Evolutionary conservation across 148 eudicot species (phyloP).

Genomic region (Pouteria glomerata): DNA sequence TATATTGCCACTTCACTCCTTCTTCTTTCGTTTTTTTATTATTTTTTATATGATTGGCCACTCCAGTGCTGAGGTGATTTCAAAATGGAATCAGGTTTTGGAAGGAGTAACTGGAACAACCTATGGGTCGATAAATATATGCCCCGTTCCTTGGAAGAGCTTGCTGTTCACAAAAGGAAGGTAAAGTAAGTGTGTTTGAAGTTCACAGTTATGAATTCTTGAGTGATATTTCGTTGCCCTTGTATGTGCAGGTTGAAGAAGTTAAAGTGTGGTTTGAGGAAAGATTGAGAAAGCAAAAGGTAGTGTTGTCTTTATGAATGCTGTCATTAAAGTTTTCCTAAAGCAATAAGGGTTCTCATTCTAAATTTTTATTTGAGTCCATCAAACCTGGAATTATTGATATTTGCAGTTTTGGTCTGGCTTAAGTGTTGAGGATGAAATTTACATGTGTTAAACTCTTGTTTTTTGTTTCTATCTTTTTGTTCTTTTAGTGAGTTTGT

Average conservation of each 20-base stretch:
- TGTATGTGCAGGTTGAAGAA: slow-evolving; percentile 77
- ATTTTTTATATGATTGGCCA: not conserved
- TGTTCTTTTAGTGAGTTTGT: not conserved
- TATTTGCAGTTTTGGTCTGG: not conserved
- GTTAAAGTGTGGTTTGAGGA: slow-evolving; percentile 74
- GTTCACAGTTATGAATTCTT: slow-evolving; percentile 5
- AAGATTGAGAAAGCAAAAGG: slow-evolving; percentile 47
- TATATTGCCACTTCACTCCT: not conserved
- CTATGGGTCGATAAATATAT: slow-evolving; percentile 84
- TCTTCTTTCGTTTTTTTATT: not conserved
- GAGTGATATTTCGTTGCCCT: slow-evolving; percentile 3
- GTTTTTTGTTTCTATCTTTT: not conserved
- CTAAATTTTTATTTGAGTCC: not conserved
- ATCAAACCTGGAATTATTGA: not conserved
- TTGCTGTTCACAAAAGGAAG: slow-evolving; percentile 94
- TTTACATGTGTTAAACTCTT: not conserved
- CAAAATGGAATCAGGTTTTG: slow-evolving; percentile 34
- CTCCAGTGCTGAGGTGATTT: slow-evolving; percentile 13
- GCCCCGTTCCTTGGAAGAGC: slow-evolving; percentile 70
- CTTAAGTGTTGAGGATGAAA: not conserved
- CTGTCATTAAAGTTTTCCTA: not conserved
- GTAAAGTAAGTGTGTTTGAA: slow-evolving; percentile 25
- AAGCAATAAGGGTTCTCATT: not conserved
- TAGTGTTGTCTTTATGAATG: slow-evolving; percentile 19
- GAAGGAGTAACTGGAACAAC: slow-evolving; percentile 31